Evolutionary conservation across 2,329 filamentous ascomycete genomes (phyloP).

Genomic region (Cercospora citrullina): DNA sequence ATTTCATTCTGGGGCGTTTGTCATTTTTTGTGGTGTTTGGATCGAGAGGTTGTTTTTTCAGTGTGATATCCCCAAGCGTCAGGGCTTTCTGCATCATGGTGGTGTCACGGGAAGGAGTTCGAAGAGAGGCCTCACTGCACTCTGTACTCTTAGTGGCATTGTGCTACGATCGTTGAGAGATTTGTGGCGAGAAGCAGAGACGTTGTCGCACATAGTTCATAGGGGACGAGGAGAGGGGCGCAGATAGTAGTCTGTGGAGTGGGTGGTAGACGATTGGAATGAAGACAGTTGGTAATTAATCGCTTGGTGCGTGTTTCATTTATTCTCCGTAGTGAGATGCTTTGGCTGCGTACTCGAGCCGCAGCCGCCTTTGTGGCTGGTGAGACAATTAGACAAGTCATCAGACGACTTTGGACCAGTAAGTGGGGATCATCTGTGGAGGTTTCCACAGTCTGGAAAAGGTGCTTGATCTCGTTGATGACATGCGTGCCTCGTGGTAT

Average conservation of each 20-base stretch:
- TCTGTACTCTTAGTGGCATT: slow-evolving; percentile 1
- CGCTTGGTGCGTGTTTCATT: background rate
- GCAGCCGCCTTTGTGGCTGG: no score
- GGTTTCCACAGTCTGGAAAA: background rate
- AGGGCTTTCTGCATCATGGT: background rate
- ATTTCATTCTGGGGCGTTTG: background rate
- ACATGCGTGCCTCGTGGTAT: background rate
- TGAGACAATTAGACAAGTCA: background rate
- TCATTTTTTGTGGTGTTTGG: background rate
- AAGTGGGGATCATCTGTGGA: background rate
- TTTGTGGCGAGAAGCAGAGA: background rate
- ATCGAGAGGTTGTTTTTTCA: background rate
- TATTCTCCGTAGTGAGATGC: background rate
- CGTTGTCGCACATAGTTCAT: background rate
- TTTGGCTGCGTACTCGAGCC: background rate
- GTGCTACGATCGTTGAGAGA: background rate
- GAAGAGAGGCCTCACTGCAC: background rate
- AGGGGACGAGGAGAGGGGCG: background rate
- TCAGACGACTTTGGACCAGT: background rate
- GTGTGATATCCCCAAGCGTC: slow-evolving; percentile 1
- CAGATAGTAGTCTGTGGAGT: background rate
- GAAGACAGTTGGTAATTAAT: background rate
- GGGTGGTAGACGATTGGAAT: background rate
- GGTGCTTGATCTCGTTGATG: background rate
- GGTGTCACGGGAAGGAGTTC: background rate